phyloP scores from a whole-genome alignment of 495 filamentous ascomycete species.

The Hypoxylon subgilvum region DNA sequence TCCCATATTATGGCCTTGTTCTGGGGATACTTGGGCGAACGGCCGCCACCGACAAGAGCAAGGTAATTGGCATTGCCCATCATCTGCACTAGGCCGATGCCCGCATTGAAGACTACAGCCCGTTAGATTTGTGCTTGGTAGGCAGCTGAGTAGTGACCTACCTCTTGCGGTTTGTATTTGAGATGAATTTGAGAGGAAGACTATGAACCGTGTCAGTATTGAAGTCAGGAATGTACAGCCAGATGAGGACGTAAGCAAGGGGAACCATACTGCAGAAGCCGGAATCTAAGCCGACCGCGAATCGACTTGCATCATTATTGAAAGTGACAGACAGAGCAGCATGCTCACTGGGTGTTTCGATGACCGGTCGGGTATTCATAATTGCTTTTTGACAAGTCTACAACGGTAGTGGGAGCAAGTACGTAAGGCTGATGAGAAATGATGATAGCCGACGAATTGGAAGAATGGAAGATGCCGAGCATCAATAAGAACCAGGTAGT shows the following conservation, averaged over 20 bases:
- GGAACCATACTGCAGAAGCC: conserved; percentile 81
- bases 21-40: conserved; percentile 80
- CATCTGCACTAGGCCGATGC: conserved; percentile 84
- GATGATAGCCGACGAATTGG: conserved; percentile 11
- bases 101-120: conserved; percentile 80
- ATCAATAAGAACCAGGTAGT: conserved; percentile 32
- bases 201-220: conserved; percentile 49
- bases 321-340: conserved; percentile 84
- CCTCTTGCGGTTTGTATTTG: conserved; percentile 67
- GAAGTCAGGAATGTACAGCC: conserved; percentile 11
- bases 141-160: conserved; percentile 17
- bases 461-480: conserved; percentile 18
- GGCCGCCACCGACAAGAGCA: conserved; percentile 88
- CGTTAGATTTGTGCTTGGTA: conserved; percentile 1
- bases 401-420: not conserved
- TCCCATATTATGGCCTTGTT: conserved; percentile 98
- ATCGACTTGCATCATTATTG: conserved; percentile 85
- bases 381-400: conserved; percentile 35
- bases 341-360: conserved; percentile 76
- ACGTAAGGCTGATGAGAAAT: conserved; percentile 7
- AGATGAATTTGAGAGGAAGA: conserved; percentile 79
- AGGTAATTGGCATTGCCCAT: conserved; percentile 86
- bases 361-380: conserved; percentile 91
- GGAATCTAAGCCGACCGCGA: conserved; percentile 84
- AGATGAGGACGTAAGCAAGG: conserved; percentile 11